Evolutionary conservation across 2,329 filamentous ascomycete genomes (phyloP).

Genomic region (Monosporascus sp.): DNA sequence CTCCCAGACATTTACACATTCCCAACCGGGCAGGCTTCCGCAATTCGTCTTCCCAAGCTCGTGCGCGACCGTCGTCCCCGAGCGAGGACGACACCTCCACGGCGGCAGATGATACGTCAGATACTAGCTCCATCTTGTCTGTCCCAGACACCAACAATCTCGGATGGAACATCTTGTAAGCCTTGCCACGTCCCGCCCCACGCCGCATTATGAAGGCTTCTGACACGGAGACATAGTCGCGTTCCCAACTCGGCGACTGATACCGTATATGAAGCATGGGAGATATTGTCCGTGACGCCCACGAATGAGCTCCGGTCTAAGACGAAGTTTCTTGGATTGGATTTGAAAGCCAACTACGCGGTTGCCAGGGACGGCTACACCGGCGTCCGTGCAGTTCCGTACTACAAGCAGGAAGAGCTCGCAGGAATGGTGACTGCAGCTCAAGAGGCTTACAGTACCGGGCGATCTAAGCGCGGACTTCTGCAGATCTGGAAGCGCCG

Average conservation of each 20-base stretch:
- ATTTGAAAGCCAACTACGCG: conserved; percentile 3
- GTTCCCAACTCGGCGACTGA: background rate
- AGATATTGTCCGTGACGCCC: conserved; percentile 3
- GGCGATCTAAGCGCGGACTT: background rate
- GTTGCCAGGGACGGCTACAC: conserved; percentile 9
- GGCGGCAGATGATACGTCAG: background rate
- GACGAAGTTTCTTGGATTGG: conserved; percentile 8
- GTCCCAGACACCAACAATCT: background rate
- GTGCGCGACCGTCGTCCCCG: background rate
- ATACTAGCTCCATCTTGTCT: background rate
- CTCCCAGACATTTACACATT: too few species aligned
- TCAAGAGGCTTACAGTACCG: conserved; percentile 1
- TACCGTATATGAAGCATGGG: conserved; percentile 5
- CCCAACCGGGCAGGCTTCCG: too few species aligned
- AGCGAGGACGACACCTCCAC: background rate
- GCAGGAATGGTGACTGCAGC: conserved; percentile 2
- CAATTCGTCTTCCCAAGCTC: too few species aligned
- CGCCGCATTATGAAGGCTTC: background rate
- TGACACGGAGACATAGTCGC: background rate
- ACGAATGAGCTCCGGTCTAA: conserved; percentile 8
- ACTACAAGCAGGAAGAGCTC: conserved; percentile 10
- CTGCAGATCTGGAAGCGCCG: background rate
- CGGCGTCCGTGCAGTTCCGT: conserved; percentile 11
- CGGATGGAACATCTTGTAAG: background rate
- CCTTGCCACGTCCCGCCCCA: background rate